Evolutionary conservation across 176 grass and related monocot species (phyloP), one percentile per base, ranked within the genome.

Genomic region (Thalia dealbata): DNA sequence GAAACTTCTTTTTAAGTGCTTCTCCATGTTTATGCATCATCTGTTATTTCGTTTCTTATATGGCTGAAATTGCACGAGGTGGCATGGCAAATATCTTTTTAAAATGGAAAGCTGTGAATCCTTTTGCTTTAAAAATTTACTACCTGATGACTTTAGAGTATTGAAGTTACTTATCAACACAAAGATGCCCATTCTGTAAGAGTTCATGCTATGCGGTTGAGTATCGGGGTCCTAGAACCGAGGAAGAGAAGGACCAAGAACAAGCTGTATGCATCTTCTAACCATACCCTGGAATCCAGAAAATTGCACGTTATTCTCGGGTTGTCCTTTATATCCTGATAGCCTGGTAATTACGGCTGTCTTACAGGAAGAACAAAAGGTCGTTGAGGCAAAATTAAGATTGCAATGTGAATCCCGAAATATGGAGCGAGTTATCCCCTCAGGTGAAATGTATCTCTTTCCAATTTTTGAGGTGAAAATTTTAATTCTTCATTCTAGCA

Each of bases 161-260:
- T 69, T 81, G 25, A 71, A 50, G 35, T 45, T 45, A 76, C 86
- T 83, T 92, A 76, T 83, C 58, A 61, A 68, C 59, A 23, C 25
- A 4, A 63, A 92, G 89, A 52, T 96, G 92, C 46, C 89, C 92
- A 55, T 96, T 96, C 74, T 90, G 84, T 75, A 96, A 96, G 83
- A 83, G 64, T 62, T 44, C 75, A 64, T 69, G 24, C 19, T 96
- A 85, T 3, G 86, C 81, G 52, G 90, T 90, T 63, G 80, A 88
- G 65, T 96, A 96, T 50, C 54, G 41, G 6, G 77, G 83, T 50
- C 64, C 61, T 52, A 79, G 67, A 62, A 77, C 79, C 24, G 23
- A 60, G 55, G 83, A 70, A 28, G 80, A 79, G 72, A 92, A 80
- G 51, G 72, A 82, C 48, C 66, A 67, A 60, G 73, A 85, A 50